Evolutionary conservation across 805 yeast species (phyloP).

Genomic region (Wickerhamomyces hampshirensis): DNA sequence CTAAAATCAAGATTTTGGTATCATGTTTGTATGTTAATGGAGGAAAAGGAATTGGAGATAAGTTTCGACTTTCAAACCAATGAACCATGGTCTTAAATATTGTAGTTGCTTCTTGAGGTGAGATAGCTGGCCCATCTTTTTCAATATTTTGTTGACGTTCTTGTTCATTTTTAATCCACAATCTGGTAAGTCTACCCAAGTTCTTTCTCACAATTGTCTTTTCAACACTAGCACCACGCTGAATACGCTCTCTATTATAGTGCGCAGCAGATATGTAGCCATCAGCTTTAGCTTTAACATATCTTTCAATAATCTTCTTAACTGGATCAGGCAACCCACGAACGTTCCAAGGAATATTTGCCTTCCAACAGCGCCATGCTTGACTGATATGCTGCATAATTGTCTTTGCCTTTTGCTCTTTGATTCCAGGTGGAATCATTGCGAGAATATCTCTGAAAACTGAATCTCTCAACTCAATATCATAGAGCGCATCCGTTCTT

Average conservation of each 20-base stretch:
- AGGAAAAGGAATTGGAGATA: conserved; percentile 89
- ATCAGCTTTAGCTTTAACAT: conserved; percentile 92
- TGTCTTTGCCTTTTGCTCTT: conserved; percentile 80
- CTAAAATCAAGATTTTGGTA: conserved; percentile 82
- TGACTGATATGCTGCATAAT: conserved; percentile 92
- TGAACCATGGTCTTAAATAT: conserved; percentile 83
- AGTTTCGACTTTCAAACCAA: conserved; percentile 83
- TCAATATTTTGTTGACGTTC: conserved; percentile 77
- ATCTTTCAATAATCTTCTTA: conserved; percentile 79
- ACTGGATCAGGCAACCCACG: conserved; percentile 94
- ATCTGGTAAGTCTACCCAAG: conserved; percentile 81
- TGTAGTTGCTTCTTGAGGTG: conserved; percentile 84
- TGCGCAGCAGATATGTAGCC: conserved; percentile 96
- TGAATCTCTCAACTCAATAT: conserved; percentile 85
- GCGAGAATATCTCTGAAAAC: conserved; percentile 95
- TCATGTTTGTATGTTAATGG: conserved; percentile 90
- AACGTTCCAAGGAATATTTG: conserved; percentile 96
- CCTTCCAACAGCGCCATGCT: conserved; percentile 99
- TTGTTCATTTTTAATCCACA: conserved; percentile 92
- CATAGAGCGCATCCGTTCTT: conserved; percentile 91
- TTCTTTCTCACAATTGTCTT: conserved; percentile 93
- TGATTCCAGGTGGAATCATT: conserved; percentile 94
- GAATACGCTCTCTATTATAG: conserved; percentile 82
- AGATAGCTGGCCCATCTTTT: conserved; percentile 80
- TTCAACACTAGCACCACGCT: conserved; percentile 88